Evolutionary conservation across 345 rosid species (phyloP).

Genomic region (Syzygium jambos): DNA sequence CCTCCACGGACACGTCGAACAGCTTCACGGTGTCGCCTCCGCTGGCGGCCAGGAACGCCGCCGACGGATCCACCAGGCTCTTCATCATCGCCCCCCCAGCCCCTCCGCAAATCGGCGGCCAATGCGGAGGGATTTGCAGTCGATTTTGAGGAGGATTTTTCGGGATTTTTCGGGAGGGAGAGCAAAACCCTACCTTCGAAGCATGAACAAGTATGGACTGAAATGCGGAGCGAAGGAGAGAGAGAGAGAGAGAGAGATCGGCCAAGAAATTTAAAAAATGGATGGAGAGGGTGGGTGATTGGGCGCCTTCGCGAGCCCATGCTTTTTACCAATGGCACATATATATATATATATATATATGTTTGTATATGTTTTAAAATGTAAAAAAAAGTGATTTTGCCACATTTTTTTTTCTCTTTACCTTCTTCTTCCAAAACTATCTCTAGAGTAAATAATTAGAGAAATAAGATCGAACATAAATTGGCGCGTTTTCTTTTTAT

Average conservation of each 20-base stretch:
- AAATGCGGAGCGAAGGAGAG: too few species aligned
- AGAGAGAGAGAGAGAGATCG: neutral
- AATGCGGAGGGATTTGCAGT: neutral
- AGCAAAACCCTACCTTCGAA: neutral
- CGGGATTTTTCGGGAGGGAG: neutral
- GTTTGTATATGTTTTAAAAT: too few species aligned
- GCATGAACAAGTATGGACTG: neutral
- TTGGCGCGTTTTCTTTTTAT: neutral
- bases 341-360: neutral
- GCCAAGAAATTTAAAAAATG: neutral
- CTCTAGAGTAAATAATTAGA: neutral
- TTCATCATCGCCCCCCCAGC: slow-evolving; percentile 10
- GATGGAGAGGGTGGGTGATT: neutral
- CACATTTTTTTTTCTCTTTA: neutral
- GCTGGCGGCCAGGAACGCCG: slow-evolving; percentile 60
- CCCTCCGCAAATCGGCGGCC: neutral
- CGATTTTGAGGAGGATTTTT: neutral
- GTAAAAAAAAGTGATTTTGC: neutral
- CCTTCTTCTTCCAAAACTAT: neutral
- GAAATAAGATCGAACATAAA: neutral
- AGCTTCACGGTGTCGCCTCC: slow-evolving; percentile 94
- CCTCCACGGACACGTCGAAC: slow-evolving; percentile 59
- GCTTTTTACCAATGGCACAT: neutral
- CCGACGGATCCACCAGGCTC: slow-evolving; percentile 59
- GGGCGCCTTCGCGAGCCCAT: neutral